Evolutionary conservation across 768 basidiomycete genomes (phyloP).

Genomic region (Hygrophorus pudorinus): DNA sequence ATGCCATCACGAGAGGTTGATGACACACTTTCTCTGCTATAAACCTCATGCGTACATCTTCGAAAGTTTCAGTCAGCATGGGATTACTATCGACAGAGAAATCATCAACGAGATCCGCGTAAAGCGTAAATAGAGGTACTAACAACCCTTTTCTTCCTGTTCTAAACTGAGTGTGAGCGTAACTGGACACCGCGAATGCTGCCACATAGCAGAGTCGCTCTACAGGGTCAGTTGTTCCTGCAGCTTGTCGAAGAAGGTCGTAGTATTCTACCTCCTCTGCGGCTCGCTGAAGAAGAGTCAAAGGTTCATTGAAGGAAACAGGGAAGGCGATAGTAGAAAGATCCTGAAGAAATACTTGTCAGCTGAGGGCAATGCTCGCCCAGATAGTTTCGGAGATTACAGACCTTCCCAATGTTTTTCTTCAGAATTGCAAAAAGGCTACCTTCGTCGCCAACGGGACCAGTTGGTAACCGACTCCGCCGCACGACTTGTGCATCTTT

Average conservation of each 20-base stretch:
- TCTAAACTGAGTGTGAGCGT: conserved; percentile 71
- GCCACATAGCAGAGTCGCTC: conserved; percentile 69
- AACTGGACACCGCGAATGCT: conserved; percentile 78
- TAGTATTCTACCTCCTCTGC: conserved; percentile 83
- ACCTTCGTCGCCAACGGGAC: conserved; percentile 62
- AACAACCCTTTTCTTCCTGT: conserved; percentile 85
- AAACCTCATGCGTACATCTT: conserved; percentile 71
- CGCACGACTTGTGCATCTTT: conserved; percentile 25
- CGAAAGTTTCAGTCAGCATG: conserved; percentile 83
- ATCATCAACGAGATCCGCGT: neutral
- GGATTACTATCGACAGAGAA: conserved; percentile 51
- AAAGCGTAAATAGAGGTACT: conserved; percentile 19
- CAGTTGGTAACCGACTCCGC: conserved; percentile 50
- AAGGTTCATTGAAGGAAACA: conserved; percentile 85
- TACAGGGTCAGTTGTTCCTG: conserved; percentile 42
- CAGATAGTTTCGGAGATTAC: conserved; percentile 5
- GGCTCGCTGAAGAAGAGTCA: conserved; percentile 70
- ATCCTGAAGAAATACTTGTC: conserved; percentile 37
- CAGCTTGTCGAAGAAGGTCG: conserved; percentile 58
- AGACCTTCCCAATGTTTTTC: conserved; percentile 83
- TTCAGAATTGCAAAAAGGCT: conserved; percentile 76
- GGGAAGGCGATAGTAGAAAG: conserved; percentile 75
- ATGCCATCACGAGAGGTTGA: conserved; percentile 76
- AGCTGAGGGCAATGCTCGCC: neutral
- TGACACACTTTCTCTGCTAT: conserved; percentile 85